Evolutionary conservation across 2,329 filamentous ascomycete species (phyloP).

Genomic region (Botrytis cinerea): DNA sequence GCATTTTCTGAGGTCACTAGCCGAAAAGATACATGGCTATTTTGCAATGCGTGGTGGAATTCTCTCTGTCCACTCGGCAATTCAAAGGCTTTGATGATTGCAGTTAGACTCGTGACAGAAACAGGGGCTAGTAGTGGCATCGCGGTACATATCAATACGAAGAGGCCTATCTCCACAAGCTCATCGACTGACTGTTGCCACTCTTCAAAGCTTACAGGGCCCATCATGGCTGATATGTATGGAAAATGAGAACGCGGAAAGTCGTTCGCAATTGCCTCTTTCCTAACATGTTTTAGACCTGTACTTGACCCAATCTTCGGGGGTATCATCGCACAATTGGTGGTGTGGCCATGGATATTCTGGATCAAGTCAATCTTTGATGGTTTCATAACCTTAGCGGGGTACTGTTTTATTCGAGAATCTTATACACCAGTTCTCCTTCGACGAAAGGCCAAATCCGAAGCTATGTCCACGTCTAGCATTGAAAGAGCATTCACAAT

Average conservation of each 20-base stretch:
- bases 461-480: background rate
- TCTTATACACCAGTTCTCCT: background rate
- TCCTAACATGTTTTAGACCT: background rate
- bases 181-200: background rate
- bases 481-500: background rate
- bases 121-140: background rate
- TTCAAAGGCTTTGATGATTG: background rate
- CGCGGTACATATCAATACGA: background rate
- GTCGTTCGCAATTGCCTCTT: background rate
- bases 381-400: background rate
- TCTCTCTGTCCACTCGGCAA: background rate
- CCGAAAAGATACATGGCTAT: background rate
- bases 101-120: background rate
- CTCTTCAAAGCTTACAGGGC: background rate
- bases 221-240: background rate
- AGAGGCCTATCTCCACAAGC: background rate
- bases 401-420: background rate
- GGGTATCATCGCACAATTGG: background rate
- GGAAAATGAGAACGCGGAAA: background rate
- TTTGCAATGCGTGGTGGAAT: background rate
- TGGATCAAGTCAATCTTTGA: background rate
- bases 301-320: background rate
- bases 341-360: background rate
- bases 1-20: background rate
- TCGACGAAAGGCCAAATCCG: background rate